Conservation (phyloP, 257 asterid genomes). For the Salvia splendens region DNA sequence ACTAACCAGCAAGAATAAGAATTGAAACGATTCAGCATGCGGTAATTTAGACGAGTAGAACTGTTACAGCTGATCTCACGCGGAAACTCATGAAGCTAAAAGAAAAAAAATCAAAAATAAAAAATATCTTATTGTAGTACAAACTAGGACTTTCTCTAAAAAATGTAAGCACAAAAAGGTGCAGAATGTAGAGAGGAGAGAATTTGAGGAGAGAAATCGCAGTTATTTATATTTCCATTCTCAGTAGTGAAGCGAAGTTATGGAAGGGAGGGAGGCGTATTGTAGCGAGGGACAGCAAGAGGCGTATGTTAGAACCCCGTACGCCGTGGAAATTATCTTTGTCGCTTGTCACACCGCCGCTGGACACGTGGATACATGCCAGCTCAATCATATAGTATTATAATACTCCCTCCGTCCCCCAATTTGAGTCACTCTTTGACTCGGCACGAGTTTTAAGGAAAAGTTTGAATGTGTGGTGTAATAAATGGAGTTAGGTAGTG, state of each 20-base stretch:
- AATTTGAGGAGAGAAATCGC: slow-evolving; percentile 3
- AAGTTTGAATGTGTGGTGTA: too few species aligned
- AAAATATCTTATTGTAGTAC: not conserved
- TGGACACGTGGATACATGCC: slow-evolving; percentile 23
- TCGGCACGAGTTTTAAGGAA: too few species aligned
- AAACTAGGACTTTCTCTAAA: not conserved
- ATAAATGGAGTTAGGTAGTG: too few species aligned
- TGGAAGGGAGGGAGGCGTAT: slow-evolving; percentile 25
- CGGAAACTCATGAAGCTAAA: slow-evolving; percentile 30
- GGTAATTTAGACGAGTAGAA: slow-evolving; percentile 16
- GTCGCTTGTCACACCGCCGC: slow-evolving; percentile 31
- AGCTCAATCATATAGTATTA: not conserved
- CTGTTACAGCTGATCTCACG: slow-evolving; percentile 25
- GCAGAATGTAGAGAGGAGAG: slow-evolving; percentile 5
- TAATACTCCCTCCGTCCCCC: too few species aligned
- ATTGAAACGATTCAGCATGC: slow-evolving; percentile 19
- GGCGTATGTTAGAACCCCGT: slow-evolving; percentile 29
- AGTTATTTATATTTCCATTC: not conserved
- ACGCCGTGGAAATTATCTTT: slow-evolving; percentile 6
- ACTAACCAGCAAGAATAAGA: slow-evolving; percentile 24
- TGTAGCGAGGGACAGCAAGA: slow-evolving; percentile 10
- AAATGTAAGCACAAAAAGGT: not conserved
- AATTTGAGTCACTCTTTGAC: too few species aligned
- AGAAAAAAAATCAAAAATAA: not conserved
- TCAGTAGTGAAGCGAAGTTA: not conserved